phyloP scores from a whole-genome alignment of 208 protist species.

The Acanthamoeba castellanii region DNA sequence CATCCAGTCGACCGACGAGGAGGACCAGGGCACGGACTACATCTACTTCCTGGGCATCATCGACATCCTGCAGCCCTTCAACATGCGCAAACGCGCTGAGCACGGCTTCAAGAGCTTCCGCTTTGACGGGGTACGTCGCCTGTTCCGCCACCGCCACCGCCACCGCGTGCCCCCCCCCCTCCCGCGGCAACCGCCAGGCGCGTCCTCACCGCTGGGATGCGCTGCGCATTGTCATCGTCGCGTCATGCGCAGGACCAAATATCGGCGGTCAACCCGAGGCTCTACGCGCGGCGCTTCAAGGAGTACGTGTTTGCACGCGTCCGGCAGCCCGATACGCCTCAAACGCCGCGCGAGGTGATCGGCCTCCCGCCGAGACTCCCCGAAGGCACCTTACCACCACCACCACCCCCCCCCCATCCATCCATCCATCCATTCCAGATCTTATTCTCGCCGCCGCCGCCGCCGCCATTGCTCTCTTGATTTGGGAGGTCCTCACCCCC shows the following conservation, averaged over 20 bases:
- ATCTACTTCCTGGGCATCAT: constrained; percentile 73
- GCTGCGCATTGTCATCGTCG: not conserved
- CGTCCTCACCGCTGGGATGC: too few relatives aligned
- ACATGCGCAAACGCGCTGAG: constrained; percentile 42
- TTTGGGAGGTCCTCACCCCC: too few relatives aligned
- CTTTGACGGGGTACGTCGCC: constrained; percentile 22
- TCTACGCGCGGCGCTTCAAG: constrained; percentile 64
- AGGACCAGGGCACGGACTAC: constrained; percentile 7
- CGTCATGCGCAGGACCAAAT: constrained; percentile 3
- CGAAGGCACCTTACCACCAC: not conserved
- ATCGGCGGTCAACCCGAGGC: constrained; percentile 33
- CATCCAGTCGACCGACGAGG: constrained; percentile 55
- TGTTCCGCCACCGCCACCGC: not conserved
- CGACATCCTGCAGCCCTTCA: constrained; percentile 73
- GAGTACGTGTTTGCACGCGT: constrained; percentile 42
- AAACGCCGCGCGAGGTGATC: not conserved
- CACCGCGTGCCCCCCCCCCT: not conserved
- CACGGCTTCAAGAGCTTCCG: constrained; percentile 52
- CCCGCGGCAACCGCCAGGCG: too few relatives aligned
- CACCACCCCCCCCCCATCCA: too few relatives aligned
- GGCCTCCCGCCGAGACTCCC: not conserved
- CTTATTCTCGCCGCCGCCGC: too few relatives aligned
- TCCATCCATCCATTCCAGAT: too few relatives aligned
- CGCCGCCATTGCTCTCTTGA: too few relatives aligned
- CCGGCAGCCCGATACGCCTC: constrained; percentile 1